A percentile compares a stretch with the other conserved stretches of the same genome.
These are phyloP conservation scores for Fraxinus albicans DNA, from an alignment of 305 asterid species.

Conservation along the genomic window DNA sequence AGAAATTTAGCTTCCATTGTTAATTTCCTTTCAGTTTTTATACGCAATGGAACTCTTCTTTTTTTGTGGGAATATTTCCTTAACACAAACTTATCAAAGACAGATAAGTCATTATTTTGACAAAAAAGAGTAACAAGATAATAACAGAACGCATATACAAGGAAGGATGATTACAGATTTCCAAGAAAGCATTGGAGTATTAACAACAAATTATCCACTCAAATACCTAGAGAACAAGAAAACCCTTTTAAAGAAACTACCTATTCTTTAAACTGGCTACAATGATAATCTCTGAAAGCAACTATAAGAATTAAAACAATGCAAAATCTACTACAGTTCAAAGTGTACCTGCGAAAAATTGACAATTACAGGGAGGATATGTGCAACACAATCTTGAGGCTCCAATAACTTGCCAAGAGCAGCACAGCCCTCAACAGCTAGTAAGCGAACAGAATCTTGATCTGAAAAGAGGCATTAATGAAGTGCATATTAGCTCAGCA, in stretches of 20 bases:
- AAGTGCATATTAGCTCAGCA: constrained; percentile 1
- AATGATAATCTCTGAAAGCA: constrained; percentile 12
- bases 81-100: neutral
- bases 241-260: neutral
- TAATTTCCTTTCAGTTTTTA: neutral
- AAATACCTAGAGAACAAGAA: neutral
- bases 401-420: constrained; percentile 90
- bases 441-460: constrained; percentile 92
- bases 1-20: neutral
- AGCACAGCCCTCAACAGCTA: constrained; percentile 93
- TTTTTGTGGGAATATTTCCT: neutral
- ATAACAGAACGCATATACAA: neutral
- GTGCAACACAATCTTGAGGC: constrained; percentile 86
- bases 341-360: constrained; percentile 79
- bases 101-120: neutral
- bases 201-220: neutral
- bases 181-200: neutral
- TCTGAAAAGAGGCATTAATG: constrained; percentile 41
- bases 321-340: constrained; percentile 1
- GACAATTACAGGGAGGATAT: constrained; percentile 87
- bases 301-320: constrained; percentile 11
- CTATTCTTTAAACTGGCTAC: neutral
- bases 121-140: neutral
- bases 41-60: neutral
- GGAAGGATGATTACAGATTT: neutral